These are phyloP conservation scores for Ricinus communis DNA, from an alignment of 345 rosid species.

Conservation along the genomic window DNA sequence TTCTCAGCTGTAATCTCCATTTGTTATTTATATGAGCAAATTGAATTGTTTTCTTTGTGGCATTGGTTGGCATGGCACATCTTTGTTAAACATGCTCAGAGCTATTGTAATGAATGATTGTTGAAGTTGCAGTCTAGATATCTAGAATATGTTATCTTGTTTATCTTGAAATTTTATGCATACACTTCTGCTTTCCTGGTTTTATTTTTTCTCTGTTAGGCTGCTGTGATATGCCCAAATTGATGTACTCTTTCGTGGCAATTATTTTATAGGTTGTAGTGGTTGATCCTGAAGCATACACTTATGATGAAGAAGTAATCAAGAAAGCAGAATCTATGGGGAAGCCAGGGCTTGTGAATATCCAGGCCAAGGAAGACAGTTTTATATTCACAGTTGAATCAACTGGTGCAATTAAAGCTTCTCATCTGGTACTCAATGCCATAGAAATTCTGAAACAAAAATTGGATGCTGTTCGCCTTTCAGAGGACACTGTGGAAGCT, in stretches of 20 bases:
- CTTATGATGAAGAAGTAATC: conserved; percentile 87
- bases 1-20: too few relatives aligned
- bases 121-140: not conserved
- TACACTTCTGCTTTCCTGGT: not conserved
- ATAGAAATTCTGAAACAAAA: conserved; percentile 81
- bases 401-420: conserved; percentile 88
- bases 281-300: conserved; percentile 86
- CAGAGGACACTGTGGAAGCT: conserved; percentile 91
- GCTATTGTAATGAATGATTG: not conserved
- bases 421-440: conserved; percentile 83
- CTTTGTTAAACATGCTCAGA: not conserved
- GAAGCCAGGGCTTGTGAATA: conserved; percentile 84
- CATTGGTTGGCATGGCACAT: not conserved
- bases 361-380: conserved; percentile 77
- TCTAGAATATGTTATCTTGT: not conserved
- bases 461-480: conserved; percentile 89
- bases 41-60: not conserved
- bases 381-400: conserved; percentile 90
- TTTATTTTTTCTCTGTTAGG: not conserved
- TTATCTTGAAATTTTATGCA: not conserved
- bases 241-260: not conserved
- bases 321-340: conserved; percentile 95
- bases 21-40: too few relatives aligned
- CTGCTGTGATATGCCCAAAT: not conserved
- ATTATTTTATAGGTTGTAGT: conserved; percentile 54